Percentiles rank a stretch among this genome's conserved stretches.
phyloP scores from a whole-genome alignment of 257 asterid genomes.

The Vinca minor region DNA sequence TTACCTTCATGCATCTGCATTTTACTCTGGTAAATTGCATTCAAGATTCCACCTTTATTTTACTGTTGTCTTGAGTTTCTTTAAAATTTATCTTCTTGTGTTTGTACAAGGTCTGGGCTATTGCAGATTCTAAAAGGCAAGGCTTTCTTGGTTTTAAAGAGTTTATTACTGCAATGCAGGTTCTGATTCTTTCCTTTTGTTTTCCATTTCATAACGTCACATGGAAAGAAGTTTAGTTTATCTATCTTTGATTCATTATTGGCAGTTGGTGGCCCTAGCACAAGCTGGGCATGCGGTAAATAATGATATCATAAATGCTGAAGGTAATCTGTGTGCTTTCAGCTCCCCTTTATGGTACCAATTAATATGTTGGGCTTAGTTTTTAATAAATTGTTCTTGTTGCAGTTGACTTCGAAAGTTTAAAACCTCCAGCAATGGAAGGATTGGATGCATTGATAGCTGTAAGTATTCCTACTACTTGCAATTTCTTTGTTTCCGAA shows the following conservation, averaged over 20 bases:
- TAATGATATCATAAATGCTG: constrained; percentile 44
- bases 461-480: constrained; percentile 39
- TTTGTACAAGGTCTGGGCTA: constrained; percentile 72
- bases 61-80: neutral
- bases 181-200: constrained; percentile 18
- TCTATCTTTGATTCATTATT: constrained; percentile 12
- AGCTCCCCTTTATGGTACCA: neutral
- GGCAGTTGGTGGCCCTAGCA: constrained; percentile 71
- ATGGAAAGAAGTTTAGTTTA: constrained; percentile 30
- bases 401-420: constrained; percentile 73
- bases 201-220: constrained; percentile 6
- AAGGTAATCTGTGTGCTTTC: constrained; percentile 36
- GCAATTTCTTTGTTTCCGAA: constrained; percentile 9
- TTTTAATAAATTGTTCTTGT: constrained; percentile 14
- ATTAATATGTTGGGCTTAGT: constrained; percentile 5
- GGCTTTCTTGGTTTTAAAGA: constrained; percentile 91
- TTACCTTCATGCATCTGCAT: neutral
- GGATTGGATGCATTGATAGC: constrained; percentile 70
- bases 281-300: constrained; percentile 71
- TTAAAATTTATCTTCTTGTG: constrained; percentile 1
- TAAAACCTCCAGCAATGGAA: constrained; percentile 76
- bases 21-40: neutral
- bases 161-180: constrained; percentile 87
- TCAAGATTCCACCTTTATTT: neutral
- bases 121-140: constrained; percentile 89